Percentiles rank a stretch among this genome's conserved stretches.
Evolutionary conservation across 306 rosid genomes (phyloP).

Genomic region (Lithocarpus polystachyus): DNA sequence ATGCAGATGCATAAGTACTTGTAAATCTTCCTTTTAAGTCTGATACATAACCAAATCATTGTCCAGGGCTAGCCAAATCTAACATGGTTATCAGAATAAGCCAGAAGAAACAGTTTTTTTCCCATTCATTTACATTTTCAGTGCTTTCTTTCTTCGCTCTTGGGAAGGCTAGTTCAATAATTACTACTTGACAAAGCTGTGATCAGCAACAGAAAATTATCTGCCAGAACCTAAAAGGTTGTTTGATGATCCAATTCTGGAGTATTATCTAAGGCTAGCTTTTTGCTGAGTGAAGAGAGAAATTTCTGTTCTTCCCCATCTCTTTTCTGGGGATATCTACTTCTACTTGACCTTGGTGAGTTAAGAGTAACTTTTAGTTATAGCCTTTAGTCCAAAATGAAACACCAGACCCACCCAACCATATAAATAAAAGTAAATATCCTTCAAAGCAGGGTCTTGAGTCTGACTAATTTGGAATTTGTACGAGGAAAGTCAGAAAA

Average conservation of each 20-base stretch:
- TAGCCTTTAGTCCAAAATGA: background rate
- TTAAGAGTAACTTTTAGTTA: background rate
- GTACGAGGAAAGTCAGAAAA: background rate
- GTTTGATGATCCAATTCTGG: background rate
- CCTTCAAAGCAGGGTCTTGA: background rate
- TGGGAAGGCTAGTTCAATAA: background rate
- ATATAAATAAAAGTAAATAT: background rate
- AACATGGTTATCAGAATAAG: background rate
- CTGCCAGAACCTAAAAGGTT: background rate
- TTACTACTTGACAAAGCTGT: background rate
- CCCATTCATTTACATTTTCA: background rate
- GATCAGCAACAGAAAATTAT: background rate
- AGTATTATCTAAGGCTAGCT: background rate
- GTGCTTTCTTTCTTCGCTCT: background rate
- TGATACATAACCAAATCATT: background rate
- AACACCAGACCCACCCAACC: background rate
- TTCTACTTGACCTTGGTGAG: background rate
- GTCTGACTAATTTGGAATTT: background rate
- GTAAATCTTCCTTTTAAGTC: background rate
- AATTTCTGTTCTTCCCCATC: background rate
- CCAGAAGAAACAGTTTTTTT: background rate
- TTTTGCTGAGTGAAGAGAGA: background rate
- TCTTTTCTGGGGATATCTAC: background rate
- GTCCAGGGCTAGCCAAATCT: background rate
- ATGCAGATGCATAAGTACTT: background rate